These are phyloP conservation scores for Pythium biforme DNA, from an alignment of 352 stramenopile species.

Conservation along the genomic window DNA sequence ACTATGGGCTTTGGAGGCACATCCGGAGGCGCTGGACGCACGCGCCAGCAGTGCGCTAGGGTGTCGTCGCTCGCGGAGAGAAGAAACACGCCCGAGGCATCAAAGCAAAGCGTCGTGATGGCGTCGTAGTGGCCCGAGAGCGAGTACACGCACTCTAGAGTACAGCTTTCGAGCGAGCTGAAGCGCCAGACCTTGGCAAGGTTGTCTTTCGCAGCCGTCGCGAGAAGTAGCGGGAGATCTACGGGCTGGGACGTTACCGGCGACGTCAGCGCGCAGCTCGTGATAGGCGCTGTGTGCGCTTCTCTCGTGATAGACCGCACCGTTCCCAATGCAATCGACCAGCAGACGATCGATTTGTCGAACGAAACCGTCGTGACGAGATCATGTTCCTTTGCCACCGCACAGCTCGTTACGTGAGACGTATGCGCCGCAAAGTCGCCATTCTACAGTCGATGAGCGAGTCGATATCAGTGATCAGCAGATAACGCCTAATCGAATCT, in stretches of 20 bases:
- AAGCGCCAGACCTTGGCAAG: conserved; percentile 61
- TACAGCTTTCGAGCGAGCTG: background rate
- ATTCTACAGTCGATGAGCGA: conserved; percentile 22
- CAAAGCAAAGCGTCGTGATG: conserved; percentile 37
- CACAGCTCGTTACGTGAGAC: conserved; percentile 40
- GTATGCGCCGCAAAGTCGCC: conserved; percentile 49
- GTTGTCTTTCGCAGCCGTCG: conserved; percentile 59
- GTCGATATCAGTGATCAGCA: background rate
- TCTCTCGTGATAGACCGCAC: conserved; percentile 42
- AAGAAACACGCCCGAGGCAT: conserved; percentile 47
- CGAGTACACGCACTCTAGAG: conserved; percentile 40
- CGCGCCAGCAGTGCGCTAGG: conserved; percentile 47
- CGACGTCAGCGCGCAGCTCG: conserved; percentile 45
- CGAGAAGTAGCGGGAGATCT: conserved; percentile 38
- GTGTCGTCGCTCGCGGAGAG: conserved; percentile 54
- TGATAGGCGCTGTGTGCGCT: conserved; percentile 47
- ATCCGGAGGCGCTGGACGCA: conserved; percentile 48
- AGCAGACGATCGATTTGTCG: conserved; percentile 51
- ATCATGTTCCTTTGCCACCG: conserved; percentile 37
- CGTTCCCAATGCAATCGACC: conserved; percentile 33
- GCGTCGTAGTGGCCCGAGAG: conserved; percentile 54
- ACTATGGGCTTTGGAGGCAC: conserved; percentile 31
- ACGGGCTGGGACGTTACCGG: conserved; percentile 19
- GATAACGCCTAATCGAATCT: too few relatives aligned
- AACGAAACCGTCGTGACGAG: conserved; percentile 49